Base-by-base conservation (phyloP, 805 yeast species). In the Wickerhamomyces pijperi region DNA sequence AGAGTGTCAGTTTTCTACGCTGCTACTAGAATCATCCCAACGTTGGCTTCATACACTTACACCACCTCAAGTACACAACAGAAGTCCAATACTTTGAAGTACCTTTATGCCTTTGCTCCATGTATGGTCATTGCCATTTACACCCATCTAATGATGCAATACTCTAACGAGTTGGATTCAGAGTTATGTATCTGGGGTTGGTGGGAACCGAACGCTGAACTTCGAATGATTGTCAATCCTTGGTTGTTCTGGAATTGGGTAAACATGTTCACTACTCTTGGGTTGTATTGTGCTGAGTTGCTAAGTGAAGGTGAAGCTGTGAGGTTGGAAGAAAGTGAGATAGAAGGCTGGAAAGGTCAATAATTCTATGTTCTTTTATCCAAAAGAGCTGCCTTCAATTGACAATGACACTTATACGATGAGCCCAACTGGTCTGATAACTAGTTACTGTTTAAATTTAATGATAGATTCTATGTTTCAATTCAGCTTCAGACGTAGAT, bases 161-260 rank as follows among this genome's bases (percentile, higher is more conserved):
- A 51, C 32, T 77, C 81, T 38, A 85, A 87, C 38, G 81, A 78
- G 53, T 63, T 82, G 41, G 83, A 79, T 35, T 65, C 74, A 14
- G 81, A 81, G 42, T 57, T 78, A 37, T 67, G 69, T 46, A 51
- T 78, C 18, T 77, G 82, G 82, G 75, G 74, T 3, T 64, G 72
- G 56, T 68, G 74, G 73, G 44, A 44, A 17, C 38, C 37, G 25
- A 44, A 36, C 14, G 43, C 39, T 15, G 39, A 47, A 15, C 42
- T 48, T 16, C 55, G 46, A 34, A 43, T 65, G 3, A 46, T 60
- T 38, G 65, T 72, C 34, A 70, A 78, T 55, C 81, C 95, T n/a
- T 82, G 94, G 85, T 87, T 86, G 51, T 83, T 92, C 56, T 90
- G 98, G 97, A 85, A 88, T 51, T 90, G 97, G 97, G 74, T 84